Evolutionary conservation across 331 rosid species (phyloP), one percentile per base, ranked within the genome.

Genomic region (Dryas integrifolia): DNA sequence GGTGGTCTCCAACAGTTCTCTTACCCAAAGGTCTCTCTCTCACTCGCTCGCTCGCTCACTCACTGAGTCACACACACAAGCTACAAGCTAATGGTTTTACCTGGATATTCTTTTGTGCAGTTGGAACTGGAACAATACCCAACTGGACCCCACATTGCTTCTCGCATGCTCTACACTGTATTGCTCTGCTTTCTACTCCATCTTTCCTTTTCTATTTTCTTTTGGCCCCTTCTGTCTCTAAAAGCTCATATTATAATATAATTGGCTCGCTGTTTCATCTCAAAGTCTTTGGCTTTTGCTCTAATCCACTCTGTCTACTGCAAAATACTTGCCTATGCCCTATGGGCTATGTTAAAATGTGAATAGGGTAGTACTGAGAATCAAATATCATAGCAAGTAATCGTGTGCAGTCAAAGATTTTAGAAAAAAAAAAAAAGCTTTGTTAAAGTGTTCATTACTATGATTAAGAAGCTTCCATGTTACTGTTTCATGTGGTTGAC

Each of bases 111-210:
- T 16, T 16, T 46, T 64, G 14, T 82, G 86, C 86, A 91, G 98
- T 75, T 79, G 59, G 92, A 91, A 74, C 89, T 91, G 76, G 97
- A 94, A 45, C 98, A 94, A 80, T 94, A 94, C 68, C 96, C 98
- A 71, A 94, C 97, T 6, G 98, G 98, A 69, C 87, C 96, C 62
- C 97, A 91, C 80, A 88, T 94, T 67, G 95, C 98, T 76, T 88
- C 98, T 81, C 89, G 96, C 81, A 82, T 88, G 92, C 83, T 94
- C 46, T 94, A 58, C 87, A 89, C 92, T 55, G 97, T 91, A 85
- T 21, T 64, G 2, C 12, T 84, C 79, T 76, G 38, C 64, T 5
- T 52, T 66, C 14, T 26, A 8, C 39, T 48, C 18, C 44, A 43
- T 39, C 70, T 53, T 70, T n/a, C 35, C 15, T 50, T 45, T 48